These are phyloP conservation scores for Pseudoperonospora humuli DNA, from an alignment of 352 stramenopile species.

Conservation along the genomic window DNA sequence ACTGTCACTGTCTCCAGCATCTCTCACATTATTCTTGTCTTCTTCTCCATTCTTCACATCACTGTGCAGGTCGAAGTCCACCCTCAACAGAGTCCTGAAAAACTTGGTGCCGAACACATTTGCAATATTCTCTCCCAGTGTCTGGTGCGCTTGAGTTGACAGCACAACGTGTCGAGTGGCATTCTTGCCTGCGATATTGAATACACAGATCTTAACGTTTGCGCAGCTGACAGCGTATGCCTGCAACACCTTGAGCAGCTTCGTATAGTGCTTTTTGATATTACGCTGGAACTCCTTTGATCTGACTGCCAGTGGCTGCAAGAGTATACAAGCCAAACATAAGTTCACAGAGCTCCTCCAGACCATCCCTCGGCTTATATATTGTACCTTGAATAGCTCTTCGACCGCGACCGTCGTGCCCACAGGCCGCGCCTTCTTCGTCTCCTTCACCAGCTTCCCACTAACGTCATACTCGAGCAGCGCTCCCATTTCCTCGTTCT, in stretches of 20 bases:
- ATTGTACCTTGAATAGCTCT: constrained; percentile 83
- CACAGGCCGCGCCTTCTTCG: constrained; percentile 54
- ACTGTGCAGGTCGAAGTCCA: constrained; percentile 62
- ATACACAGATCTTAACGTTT: constrained; percentile 51
- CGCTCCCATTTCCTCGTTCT: constrained; percentile 61
- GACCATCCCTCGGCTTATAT: neutral
- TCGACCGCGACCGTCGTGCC: constrained; percentile 92
- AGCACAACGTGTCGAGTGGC: constrained; percentile 45
- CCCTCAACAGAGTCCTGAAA: constrained; percentile 56
- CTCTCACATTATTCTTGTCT: constrained; percentile 10
- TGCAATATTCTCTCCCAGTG: constrained; percentile 79
- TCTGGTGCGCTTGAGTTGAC: constrained; percentile 56
- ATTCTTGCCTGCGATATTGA: constrained; percentile 49
- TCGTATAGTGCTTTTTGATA: constrained; percentile 91
- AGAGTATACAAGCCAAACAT: neutral
- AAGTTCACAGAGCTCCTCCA: neutral
- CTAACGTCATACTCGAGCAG: constrained; percentile 79
- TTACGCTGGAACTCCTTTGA: constrained; percentile 90
- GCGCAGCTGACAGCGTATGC: constrained; percentile 52
- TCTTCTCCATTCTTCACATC: constrained; percentile 9
- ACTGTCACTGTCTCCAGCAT: constrained; percentile 14
- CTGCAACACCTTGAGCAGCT: constrained; percentile 90
- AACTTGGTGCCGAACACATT: constrained; percentile 91
- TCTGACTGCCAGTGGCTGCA: constrained; percentile 85
- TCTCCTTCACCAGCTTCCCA: constrained; percentile 51